Conservation (phyloP, 768 basidiomycete species). For the Boletus bicolor region DNA sequence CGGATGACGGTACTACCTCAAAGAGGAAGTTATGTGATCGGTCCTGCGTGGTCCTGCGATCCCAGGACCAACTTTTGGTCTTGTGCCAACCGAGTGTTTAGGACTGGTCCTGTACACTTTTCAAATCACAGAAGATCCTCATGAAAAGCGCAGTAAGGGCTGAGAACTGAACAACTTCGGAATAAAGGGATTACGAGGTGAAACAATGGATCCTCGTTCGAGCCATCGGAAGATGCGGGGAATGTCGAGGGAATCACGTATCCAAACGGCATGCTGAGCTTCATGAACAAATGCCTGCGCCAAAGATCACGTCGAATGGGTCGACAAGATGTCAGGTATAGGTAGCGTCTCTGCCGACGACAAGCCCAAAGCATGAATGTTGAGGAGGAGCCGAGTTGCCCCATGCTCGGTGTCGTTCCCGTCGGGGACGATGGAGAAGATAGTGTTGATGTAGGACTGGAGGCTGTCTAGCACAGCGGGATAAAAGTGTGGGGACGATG, state of each 20-base stretch:
- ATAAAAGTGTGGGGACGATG: conserved; percentile 49
- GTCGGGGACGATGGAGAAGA: conserved; percentile 23
- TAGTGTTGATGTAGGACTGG: conserved; percentile 38
- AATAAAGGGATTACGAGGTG: conserved; percentile 70
- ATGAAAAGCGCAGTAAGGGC: too few relatives aligned
- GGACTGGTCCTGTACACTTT: too few relatives aligned
- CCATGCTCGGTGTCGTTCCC: not conserved
- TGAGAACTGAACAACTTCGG: too few relatives aligned
- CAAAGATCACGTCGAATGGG: conserved; percentile 49
- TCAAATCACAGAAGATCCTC: too few relatives aligned
- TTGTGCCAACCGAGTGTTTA: too few relatives aligned
- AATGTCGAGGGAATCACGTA: conserved; percentile 37
- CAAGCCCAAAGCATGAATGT: conserved; percentile 40
- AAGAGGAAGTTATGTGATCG: too few relatives aligned
- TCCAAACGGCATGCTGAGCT: conserved; percentile 44
- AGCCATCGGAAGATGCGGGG: conserved; percentile 31
- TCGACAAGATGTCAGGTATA: conserved; percentile 24
- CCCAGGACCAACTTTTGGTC: too few relatives aligned
- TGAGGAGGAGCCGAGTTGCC: conserved; percentile 15
- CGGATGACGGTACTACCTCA: too few relatives aligned
- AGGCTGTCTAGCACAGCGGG: conserved; percentile 48
- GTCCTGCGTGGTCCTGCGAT: too few relatives aligned
- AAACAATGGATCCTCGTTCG: conserved; percentile 36
- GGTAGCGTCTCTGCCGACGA: conserved; percentile 14
- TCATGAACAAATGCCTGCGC: conserved; percentile 56